Evolutionary conservation across 2,329 filamentous ascomycete genomes (phyloP), one percentile per base, ranked within the genome.

Genomic region (Cladorrhinum sp.): DNA sequence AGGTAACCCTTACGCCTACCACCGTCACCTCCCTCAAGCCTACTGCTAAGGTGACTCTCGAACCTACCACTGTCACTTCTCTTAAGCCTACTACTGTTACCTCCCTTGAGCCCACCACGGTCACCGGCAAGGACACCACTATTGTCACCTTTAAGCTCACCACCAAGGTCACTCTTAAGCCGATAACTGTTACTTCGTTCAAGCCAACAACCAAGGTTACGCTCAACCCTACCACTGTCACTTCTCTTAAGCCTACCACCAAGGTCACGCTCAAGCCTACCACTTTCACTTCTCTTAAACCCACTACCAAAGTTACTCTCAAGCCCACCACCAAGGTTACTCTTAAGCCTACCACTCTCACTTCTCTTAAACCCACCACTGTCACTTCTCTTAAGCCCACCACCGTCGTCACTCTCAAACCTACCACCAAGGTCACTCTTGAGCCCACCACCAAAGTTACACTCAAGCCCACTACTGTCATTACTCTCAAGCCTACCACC

Each of bases 181-280:
- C 38, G 3, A 55, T 23, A 18, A 36, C 18, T 7, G 32, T 8
- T 13, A 54, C 23, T 22, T 5, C 12, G n/a, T 20, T 48, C 9
- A 59, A n/a, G n/a, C 22, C 7, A 8, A 55, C 52, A 29, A 24
- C 18, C 29, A 36, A 32, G 13, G 25, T 32, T 5, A 53, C 27
- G 20, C 22, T 1, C 52, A 45, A 22, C 10, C 32, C n/a, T 22
- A 22, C 12, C 10, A 22, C 27, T 18, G n/a, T 41, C 36, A 41
- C 36, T 13, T 8, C 36, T 13, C 10, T 41, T 41, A 13, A 41
- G 16, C 36, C 36, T 41, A 41, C 36, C 36, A n/a, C 16, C 36
- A 13, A 13, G 50, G 51, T 38, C 41, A 45, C 41, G n/a, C 50
- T 41, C 23, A 55, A 52, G 45, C 50, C 48, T 41, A 22, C 56